Conservation (phyloP, 2,329 filamentous ascomycete species). For the Trichoderma gracile region DNA sequence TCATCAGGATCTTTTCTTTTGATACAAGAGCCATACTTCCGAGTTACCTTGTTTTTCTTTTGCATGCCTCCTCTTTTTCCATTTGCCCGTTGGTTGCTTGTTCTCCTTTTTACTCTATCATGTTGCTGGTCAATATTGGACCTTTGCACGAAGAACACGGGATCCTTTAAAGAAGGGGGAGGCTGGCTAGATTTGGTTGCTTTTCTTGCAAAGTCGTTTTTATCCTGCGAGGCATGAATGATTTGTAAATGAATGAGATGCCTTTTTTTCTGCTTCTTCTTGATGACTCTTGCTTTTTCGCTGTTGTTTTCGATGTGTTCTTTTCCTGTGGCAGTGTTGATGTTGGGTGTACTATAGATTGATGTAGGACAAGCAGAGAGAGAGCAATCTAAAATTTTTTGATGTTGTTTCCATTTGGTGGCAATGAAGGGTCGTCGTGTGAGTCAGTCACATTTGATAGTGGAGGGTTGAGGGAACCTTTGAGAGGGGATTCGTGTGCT, state of each 20-base stretch:
- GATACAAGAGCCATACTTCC: not conserved
- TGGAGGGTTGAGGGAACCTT: too few species aligned
- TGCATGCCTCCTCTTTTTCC: not conserved
- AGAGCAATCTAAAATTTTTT: too few species aligned
- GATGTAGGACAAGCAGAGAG: not conserved
- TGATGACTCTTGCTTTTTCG: slow-evolving; percentile 4
- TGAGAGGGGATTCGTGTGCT: not conserved
- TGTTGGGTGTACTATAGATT: slow-evolving; percentile 28
- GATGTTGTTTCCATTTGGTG: too few species aligned
- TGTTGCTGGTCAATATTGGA: not conserved
- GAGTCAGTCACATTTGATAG: not conserved
- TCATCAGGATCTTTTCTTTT: not conserved
- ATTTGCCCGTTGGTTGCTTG: not conserved
- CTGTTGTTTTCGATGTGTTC: not conserved
- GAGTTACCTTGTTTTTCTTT: not conserved
- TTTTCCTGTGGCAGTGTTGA: not conserved
- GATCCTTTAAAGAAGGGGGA: not conserved
- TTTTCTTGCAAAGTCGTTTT: not conserved
- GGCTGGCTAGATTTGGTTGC: slow-evolving; percentile 2
- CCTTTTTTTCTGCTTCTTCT: not conserved
- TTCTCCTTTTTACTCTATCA: not conserved
- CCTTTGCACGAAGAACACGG: slow-evolving; percentile 14
- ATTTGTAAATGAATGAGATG: slow-evolving; percentile 13
- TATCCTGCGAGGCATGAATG: not conserved
- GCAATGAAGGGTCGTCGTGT: not conserved